phyloP scores from a whole-genome alignment of 345 rosid genomes.

The Citrus reticulata region DNA sequence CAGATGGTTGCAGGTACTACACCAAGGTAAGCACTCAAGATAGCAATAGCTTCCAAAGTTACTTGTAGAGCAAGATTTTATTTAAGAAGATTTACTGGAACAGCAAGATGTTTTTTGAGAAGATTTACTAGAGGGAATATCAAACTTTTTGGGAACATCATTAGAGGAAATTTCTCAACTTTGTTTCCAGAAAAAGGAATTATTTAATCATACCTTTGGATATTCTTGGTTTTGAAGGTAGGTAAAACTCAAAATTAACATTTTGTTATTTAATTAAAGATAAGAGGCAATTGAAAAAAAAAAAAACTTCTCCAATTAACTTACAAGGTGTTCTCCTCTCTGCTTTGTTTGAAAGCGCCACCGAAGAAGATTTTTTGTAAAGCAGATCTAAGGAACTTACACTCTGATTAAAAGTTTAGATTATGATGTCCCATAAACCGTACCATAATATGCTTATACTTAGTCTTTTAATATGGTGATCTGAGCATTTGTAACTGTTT shows the following conservation, averaged over 20 bases:
- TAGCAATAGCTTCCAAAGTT: background rate
- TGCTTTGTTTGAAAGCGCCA: background rate
- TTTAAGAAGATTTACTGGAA: background rate
- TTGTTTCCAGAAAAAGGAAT: background rate
- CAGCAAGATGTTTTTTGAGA: background rate
- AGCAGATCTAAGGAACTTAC: too few relatives aligned
- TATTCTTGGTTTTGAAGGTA: background rate
- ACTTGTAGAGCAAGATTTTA: background rate
- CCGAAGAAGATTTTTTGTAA: background rate
- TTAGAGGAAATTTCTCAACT: background rate
- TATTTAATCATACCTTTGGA: background rate
- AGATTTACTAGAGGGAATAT: background rate
- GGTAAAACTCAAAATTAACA: background rate
- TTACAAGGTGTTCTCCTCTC: background rate
- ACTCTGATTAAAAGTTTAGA: background rate
- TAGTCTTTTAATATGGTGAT: background rate
- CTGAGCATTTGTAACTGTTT: background rate
- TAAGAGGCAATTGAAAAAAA: background rate
- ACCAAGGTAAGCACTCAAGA: constrained; percentile 55
- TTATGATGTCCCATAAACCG: background rate
- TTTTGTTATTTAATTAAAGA: background rate
- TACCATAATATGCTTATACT: background rate
- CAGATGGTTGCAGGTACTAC: constrained; percentile 86
- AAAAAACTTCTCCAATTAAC: background rate
- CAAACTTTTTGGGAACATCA: background rate